Percentiles rank a stretch among this genome's conserved stretches.
phyloP scores from a whole-genome alignment of 2,329 filamentous ascomycete genomes.

The Talaromyces verruculosus region DNA sequence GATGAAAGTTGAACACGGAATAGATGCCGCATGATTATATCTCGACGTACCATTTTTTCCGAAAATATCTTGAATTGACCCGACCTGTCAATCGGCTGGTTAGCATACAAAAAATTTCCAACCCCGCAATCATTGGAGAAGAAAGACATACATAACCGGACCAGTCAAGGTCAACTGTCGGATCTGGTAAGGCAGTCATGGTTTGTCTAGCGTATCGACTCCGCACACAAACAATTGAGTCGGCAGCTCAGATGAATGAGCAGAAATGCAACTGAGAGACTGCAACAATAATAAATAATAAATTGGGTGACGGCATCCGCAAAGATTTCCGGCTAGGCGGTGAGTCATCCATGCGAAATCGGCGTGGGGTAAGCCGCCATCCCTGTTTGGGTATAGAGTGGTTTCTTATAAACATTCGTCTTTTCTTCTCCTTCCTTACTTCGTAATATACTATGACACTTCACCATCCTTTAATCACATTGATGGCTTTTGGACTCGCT shows the following conservation, averaged over 20 bases:
- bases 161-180: conserved; percentile 47
- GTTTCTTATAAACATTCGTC: neutral
- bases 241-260: neutral
- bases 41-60: neutral
- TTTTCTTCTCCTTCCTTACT: neutral
- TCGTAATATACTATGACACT: too few species aligned
- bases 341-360: conserved; percentile 22
- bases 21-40: neutral
- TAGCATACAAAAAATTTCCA: conserved; percentile 3
- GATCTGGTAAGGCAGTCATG: conserved; percentile 35
- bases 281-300: neutral
- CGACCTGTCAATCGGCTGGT: conserved; percentile 22
- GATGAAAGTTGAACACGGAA: neutral
- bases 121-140: neutral
- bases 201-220: neutral
- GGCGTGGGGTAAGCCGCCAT: conserved; percentile 18
- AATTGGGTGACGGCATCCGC: conserved; percentile 7
- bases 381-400: neutral
- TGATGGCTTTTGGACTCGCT: neutral
- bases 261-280: neutral
- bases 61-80: conserved; percentile 40
- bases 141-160: conserved; percentile 39
- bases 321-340: conserved; percentile 19
- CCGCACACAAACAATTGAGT: conserved; percentile 4
- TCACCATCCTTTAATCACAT: neutral